Evolutionary conservation across 805 yeast genomes (phyloP).

Genomic region (Saccharomyces cerevisiae): DNA sequence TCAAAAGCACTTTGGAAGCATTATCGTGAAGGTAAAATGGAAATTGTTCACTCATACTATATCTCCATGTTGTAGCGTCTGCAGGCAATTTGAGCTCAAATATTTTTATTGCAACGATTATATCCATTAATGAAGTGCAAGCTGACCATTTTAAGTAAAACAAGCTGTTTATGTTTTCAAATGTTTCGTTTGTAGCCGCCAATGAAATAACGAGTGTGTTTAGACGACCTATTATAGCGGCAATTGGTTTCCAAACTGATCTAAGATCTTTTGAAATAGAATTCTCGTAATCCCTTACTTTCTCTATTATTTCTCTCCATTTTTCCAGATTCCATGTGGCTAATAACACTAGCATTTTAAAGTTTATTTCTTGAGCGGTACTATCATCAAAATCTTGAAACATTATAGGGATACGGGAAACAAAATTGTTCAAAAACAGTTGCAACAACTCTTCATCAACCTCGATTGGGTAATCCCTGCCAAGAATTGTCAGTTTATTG

Average conservation of each 20-base stretch:
- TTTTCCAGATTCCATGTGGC: slow-evolving; percentile 25
- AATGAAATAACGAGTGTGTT: slow-evolving; percentile 6
- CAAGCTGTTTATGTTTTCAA: neutral
- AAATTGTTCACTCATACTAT: slow-evolving; percentile 10
- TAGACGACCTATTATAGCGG: slow-evolving; percentile 12
- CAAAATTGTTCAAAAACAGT: slow-evolving; percentile 12
- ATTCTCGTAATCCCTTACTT: slow-evolving; percentile 1
- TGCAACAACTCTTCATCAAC: slow-evolving; percentile 14
- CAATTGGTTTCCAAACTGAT: slow-evolving; percentile 7
- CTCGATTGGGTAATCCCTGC: slow-evolving; percentile 22
- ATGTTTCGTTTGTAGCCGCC: slow-evolving; percentile 1
- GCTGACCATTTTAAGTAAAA: slow-evolving; percentile 12
- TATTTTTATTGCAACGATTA: slow-evolving; percentile 19
- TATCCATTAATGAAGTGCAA: slow-evolving; percentile 21
- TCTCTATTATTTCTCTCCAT: slow-evolving; percentile 22
- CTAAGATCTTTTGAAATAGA: slow-evolving; percentile 2
- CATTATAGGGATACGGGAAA: slow-evolving; percentile 10
- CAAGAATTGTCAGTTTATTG: slow-evolving; percentile 23
- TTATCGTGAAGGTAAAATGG: slow-evolving; percentile 10
- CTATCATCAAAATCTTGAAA: slow-evolving; percentile 7
- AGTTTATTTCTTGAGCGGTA: slow-evolving; percentile 13
- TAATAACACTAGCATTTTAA: slow-evolving; percentile 20
- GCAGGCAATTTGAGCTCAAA: slow-evolving; percentile 24
- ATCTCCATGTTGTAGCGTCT: slow-evolving; percentile 17
- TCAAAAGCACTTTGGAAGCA: slow-evolving; percentile 6